Evolutionary conservation across 2,329 filamentous ascomycete genomes (phyloP).

Genomic region (Diatrype stigma): DNA sequence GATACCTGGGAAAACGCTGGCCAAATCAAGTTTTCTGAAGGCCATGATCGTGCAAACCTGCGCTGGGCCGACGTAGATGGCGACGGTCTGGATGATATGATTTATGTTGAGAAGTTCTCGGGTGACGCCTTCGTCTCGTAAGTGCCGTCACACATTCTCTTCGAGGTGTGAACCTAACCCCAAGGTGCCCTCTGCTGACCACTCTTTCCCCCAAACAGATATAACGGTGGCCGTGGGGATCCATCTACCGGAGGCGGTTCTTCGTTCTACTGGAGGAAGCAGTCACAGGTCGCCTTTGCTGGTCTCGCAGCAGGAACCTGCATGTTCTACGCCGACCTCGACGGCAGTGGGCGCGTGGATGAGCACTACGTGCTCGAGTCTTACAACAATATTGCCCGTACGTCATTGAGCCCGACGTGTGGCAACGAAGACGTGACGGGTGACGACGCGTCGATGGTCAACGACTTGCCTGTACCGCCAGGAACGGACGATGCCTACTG

Average conservation of each 20-base stretch:
- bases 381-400: neutral
- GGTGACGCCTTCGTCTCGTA: constrained; percentile 25
- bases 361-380: constrained; percentile 8
- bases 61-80: constrained; percentile 36
- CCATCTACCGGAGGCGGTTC: constrained; percentile 13
- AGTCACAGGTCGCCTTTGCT: neutral
- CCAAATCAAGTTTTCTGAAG: constrained; percentile 27
- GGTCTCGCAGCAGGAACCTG: constrained; percentile 12
- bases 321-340: constrained; percentile 21
- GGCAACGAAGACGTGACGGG: too few relatives aligned
- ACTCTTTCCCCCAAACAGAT: neutral
- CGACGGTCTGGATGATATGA: constrained; percentile 30
- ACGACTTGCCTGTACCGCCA: too few relatives aligned
- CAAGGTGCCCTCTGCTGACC: constrained; percentile 21
- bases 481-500: too few relatives aligned
- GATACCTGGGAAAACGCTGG: constrained; percentile 12
- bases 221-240: constrained; percentile 1
- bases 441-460: too few relatives aligned
- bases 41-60: constrained; percentile 31
- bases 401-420: neutral
- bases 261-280: neutral
- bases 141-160: too few relatives aligned
- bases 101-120: constrained; percentile 32
- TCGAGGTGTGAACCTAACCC: constrained; percentile 8
- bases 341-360: constrained; percentile 23